These are phyloP conservation scores for Kregervanrija delftensis DNA, from an alignment of 805 yeast species.

Conservation along the genomic window DNA sequence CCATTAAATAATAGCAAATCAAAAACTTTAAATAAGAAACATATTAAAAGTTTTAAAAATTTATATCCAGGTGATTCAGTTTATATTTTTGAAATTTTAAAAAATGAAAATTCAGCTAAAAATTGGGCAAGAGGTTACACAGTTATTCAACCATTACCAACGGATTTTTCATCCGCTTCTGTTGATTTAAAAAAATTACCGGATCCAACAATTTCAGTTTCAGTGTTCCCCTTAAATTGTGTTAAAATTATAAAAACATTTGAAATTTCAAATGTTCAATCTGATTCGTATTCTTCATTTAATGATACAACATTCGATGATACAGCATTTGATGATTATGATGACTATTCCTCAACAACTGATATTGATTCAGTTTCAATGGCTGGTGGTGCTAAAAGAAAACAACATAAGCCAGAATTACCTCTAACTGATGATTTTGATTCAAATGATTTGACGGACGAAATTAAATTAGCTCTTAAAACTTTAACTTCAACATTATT, in stretches of 20 bases:
- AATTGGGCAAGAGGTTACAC: slow-evolving; percentile 81
- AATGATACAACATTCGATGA: slow-evolving; percentile 8
- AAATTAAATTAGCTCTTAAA: slow-evolving; percentile 50
- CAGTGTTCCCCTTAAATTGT: slow-evolving; percentile 54
- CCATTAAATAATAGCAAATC: background rate
- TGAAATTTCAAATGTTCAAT: slow-evolving; percentile 6
- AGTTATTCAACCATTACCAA: slow-evolving; percentile 60
- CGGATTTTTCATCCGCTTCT: slow-evolving; percentile 56
- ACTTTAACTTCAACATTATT: slow-evolving; percentile 58
- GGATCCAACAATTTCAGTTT: slow-evolving; percentile 44
- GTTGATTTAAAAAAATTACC: slow-evolving; percentile 60
- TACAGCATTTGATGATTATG: slow-evolving; percentile 9
- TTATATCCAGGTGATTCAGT: slow-evolving; percentile 11
- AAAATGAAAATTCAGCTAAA: slow-evolving; percentile 19
- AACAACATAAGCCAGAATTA: slow-evolving; percentile 39
- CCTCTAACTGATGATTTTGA: slow-evolving; percentile 42
- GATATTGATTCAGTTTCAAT: slow-evolving; percentile 7
- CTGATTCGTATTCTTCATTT: slow-evolving; percentile 1
- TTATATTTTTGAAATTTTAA: slow-evolving; percentile 11
- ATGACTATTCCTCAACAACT: slow-evolving; percentile 28
- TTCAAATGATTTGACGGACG: slow-evolving; percentile 42
- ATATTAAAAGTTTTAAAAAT: slow-evolving; percentile 1
- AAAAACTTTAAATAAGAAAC: too few species aligned
- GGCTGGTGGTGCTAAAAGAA: slow-evolving; percentile 13
- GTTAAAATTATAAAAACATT: slow-evolving; percentile 38